Evolutionary conservation across 768 basidiomycete species (phyloP).

Genomic region (Pulveroboletus frians): DNA sequence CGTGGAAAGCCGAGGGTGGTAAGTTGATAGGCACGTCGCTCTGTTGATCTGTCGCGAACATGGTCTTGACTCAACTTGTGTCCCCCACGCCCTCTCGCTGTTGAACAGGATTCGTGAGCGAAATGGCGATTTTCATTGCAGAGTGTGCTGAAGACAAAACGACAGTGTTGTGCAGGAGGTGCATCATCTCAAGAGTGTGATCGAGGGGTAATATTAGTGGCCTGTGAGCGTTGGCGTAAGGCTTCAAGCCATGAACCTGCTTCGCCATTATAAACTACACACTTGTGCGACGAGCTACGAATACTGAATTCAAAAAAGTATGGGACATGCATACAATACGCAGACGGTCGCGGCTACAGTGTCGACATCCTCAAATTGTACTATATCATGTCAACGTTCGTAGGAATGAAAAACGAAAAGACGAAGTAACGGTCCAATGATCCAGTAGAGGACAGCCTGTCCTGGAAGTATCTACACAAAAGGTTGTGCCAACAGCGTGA

Average conservation of each 20-base stretch:
- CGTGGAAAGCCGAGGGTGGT: constrained; percentile 75
- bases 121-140: constrained; percentile 80
- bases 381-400: too few relatives aligned
- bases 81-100: not conserved
- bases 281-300: not conserved
- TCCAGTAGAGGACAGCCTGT: not conserved
- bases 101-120: constrained; percentile 61
- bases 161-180: constrained; percentile 72
- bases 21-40: constrained; percentile 61
- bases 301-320: not conserved
- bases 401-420: not conserved
- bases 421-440: not conserved
- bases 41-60: not conserved
- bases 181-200: constrained; percentile 60
- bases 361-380: not conserved
- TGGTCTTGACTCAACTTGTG: not conserved
- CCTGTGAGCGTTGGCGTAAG: constrained; percentile 6
- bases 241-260: not conserved
- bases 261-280: not conserved
- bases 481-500: too few relatives aligned
- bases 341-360: too few relatives aligned
- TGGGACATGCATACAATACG: not conserved
- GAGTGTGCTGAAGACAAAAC: constrained; percentile 86
- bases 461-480: too few relatives aligned
- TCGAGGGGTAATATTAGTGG: constrained; percentile 58